These are phyloP conservation scores for Hirsutella rhossiliensis DNA, from an alignment of 2,329 filamentous ascomycete species.

Conservation along the genomic window DNA sequence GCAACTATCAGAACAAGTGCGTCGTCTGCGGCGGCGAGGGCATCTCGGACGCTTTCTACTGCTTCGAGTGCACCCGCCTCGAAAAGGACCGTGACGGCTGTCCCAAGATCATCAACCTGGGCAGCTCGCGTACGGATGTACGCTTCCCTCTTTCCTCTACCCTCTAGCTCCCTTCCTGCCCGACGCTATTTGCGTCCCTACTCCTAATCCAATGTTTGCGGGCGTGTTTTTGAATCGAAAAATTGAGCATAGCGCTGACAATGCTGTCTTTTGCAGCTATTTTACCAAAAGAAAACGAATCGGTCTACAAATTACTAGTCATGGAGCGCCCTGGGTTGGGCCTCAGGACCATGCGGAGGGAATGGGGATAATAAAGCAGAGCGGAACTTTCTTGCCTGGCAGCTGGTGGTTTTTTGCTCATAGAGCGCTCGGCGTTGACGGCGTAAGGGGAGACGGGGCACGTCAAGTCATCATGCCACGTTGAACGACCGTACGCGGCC, in stretches of 20 bases:
- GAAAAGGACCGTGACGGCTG: constrained; percentile 97
- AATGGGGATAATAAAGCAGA: neutral
- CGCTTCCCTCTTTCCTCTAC: constrained; percentile 14
- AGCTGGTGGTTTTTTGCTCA: neutral
- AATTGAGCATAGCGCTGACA: neutral
- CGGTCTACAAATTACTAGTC: constrained; percentile 43
- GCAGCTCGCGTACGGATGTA: constrained; percentile 89
- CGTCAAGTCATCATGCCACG: neutral
- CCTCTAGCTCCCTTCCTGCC: neutral
- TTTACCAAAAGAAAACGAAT: constrained; percentile 58
- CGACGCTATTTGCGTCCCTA: constrained; percentile 20
- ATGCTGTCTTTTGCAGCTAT: constrained; percentile 28
- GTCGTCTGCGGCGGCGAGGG: constrained; percentile 97
- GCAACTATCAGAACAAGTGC: constrained; percentile 99
- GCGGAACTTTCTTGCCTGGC: neutral
- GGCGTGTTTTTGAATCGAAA: neutral
- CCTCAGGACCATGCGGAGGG: constrained; percentile 7
- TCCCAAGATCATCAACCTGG: constrained; percentile 98
- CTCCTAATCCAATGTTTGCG: neutral
- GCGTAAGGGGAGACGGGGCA: neutral
- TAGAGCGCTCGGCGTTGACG: neutral
- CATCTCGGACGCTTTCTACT: constrained; percentile 97
- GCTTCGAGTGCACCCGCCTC: constrained; percentile 92
- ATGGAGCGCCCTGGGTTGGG: constrained; percentile 35
- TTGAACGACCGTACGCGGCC: too few species aligned